These are phyloP conservation scores for Fusarium albosuccineum DNA, from an alignment of 2,329 filamentous ascomycete species.

Conservation along the genomic window DNA sequence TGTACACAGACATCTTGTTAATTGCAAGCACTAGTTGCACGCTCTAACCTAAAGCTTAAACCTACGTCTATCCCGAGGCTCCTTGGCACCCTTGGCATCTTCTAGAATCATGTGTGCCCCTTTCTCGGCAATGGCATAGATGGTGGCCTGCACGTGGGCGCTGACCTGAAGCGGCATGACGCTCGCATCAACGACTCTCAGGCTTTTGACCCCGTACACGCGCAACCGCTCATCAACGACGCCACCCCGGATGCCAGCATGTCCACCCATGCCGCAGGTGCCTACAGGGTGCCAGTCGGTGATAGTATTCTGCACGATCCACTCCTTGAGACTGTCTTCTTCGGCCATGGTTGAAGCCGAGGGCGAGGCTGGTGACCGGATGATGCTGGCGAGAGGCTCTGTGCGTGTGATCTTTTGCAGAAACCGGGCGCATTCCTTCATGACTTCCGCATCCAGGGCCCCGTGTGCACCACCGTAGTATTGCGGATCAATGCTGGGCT, in stretches of 20 bases:
- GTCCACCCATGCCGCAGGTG: constrained; percentile 52
- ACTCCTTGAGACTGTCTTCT: constrained; percentile 36
- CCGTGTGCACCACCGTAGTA: constrained; percentile 58
- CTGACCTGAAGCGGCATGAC: constrained; percentile 48
- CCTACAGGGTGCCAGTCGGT: constrained; percentile 57
- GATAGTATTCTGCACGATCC: constrained; percentile 48
- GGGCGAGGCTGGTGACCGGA: constrained; percentile 50
- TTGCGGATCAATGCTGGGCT: constrained; percentile 56
- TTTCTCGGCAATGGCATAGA: constrained; percentile 54
- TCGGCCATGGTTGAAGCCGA: constrained; percentile 32
- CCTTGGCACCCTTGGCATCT: constrained; percentile 12
- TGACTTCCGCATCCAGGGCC: constrained; percentile 57
- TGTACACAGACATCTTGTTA: too few relatives aligned
- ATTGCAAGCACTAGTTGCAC: too few relatives aligned
- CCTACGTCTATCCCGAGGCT: not conserved
- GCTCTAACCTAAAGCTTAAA: too few relatives aligned
- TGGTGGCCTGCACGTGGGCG: constrained; percentile 50
- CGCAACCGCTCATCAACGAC: constrained; percentile 48
- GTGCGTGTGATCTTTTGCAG: constrained; percentile 55
- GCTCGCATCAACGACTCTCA: constrained; percentile 49
- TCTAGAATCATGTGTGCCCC: constrained; percentile 45
- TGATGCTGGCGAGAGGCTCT: constrained; percentile 52
- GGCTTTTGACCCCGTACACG: constrained; percentile 47
- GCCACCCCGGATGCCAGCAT: constrained; percentile 47
- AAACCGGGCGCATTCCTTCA: constrained; percentile 58